Base-by-base conservation (phyloP, 2,329 filamentous ascomycete species). In the Eutypa lata region DNA sequence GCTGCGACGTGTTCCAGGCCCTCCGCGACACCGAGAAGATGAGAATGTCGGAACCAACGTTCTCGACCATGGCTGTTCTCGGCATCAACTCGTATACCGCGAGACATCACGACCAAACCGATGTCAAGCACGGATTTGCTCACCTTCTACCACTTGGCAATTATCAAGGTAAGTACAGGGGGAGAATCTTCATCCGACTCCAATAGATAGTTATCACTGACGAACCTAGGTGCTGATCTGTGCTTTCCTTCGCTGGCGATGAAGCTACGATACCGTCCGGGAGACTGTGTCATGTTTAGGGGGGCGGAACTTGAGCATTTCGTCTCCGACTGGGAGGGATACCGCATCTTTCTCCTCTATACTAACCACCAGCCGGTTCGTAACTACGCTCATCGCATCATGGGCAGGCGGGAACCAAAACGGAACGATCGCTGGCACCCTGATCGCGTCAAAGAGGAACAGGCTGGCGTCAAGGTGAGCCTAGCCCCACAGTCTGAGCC, bases 301-400 rank as follows among this genome's bases (percentile, higher is more conserved):
- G 54, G 54, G 4, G 38, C 46, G 7, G 54, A 54, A 42, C 31
- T 57, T 24, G 54, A 54, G 22, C 49, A 57, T 44, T 57, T 57
- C 16, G 52, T 54, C 10, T 16, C 42, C 14, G 54, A 57, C 47
- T 51, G 52, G 54, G 31, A 31, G 2, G 54, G 49, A 24, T 50
- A 54, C 38, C 54, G 52, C 11, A 50, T 52, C 38, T 54, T 57
- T 38, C 38, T 54, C 11, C 24, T 54, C 13, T 50, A 44, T 35
- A 57, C 54, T 11, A 54, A 57, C 47, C 52, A 57, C 28, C 49
- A 52, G 33, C 54, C 49, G 11, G 54, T 57, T 7, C 51, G 49
- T 10, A 56, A 53, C 47, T 53, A 51, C 26, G 49, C 51, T 13
- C 43, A 53, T 31, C 44, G 54, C 14, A 19, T 42, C 14, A 50